Percentiles rank a stretch among this genome's conserved stretches.
Evolutionary conservation across 768 basidiomycete species (phyloP).

Genomic region (Lyophyllum atratum): DNA sequence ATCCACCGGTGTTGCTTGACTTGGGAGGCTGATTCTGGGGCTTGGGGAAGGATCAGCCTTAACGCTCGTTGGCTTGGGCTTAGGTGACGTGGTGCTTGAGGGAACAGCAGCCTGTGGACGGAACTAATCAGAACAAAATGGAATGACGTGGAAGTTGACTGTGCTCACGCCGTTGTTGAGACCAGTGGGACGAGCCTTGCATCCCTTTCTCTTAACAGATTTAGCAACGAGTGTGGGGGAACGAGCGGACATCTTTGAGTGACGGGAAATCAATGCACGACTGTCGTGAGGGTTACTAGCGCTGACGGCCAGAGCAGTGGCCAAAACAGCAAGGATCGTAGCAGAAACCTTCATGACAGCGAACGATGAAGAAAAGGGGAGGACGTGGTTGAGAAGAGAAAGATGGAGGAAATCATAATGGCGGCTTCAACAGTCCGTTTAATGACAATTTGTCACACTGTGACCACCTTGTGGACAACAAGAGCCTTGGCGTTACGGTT

Average conservation of each 20-base stretch:
- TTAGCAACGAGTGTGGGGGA: slow-evolving; percentile 12
- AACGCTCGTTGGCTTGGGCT: slow-evolving; percentile 14
- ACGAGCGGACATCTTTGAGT: slow-evolving; percentile 37
- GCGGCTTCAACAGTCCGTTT: slow-evolving; percentile 7
- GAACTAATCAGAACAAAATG: not conserved
- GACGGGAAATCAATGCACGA: slow-evolving; percentile 32
- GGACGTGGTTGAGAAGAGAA: slow-evolving; percentile 12
- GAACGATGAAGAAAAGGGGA: slow-evolving; percentile 16
- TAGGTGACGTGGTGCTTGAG: not conserved
- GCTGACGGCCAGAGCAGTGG: slow-evolving; percentile 33
- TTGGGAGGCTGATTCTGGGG: not conserved
- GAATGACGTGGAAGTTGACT: not conserved
- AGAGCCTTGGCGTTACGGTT: not conserved
- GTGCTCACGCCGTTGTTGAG: slow-evolving; percentile 1
- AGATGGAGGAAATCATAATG: slow-evolving; percentile 4
- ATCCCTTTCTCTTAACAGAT: slow-evolving; percentile 16
- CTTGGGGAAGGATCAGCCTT: slow-evolving; percentile 9
- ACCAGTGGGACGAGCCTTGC: slow-evolving; percentile 17
- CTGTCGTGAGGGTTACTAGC: slow-evolving; percentile 33
- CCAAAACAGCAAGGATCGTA: slow-evolving; percentile 37
- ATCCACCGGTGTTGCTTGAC: slow-evolving; percentile 15
- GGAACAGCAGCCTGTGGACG: not conserved
- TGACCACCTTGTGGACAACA: slow-evolving; percentile 2
- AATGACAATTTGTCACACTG: slow-evolving; percentile 17
- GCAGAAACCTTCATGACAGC: slow-evolving; percentile 45